Base-by-base conservation (phyloP, 1,284 basidiomycete genomes). In the Amylostereum chailletii region DNA sequence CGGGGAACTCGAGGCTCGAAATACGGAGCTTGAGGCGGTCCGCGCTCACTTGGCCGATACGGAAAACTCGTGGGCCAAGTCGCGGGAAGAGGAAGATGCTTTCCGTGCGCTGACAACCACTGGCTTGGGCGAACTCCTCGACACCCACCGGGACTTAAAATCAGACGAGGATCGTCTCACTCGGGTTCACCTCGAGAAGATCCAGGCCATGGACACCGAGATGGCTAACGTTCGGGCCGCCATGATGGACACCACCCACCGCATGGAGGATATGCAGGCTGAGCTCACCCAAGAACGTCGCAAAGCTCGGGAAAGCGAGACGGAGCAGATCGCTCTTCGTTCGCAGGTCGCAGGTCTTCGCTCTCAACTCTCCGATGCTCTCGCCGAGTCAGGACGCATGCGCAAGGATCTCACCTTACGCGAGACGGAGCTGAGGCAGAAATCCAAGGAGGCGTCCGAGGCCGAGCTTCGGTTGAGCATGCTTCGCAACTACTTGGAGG, bases 21-120 rank as follows among this genome's bases (percentile, higher is more conserved):
- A 75, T 1, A 70, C 77, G 1, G 92, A 94, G 63, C 76, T 81
- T 5, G 90, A 93, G 53, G 65, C 76, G n/a, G 73, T 83, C 1
- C 75, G 78, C 40, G 66, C 71, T 7, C 75, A 83, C 48, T 68
- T 90, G 42, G 71, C 75, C 27, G 89, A 94, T 53, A 81, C 85
- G 10, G 90, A 94, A 64, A 88, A 86, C 58, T 79, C 86, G 7
- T 94, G 90, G 86, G 79, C 88, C 32, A 88, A 88, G 63, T 90
- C 90, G 38, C 80, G 91, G 7, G 90, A 94, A 65, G 93, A 96
- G 69, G 89, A 90, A 3, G 90, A 93, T 62, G 81, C 83, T 2
- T 81, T 93, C 64, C 76, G 91, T 45, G 83, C 83, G 6, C 71
- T 94, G 42, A 94, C 91, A 2, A 91, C 89, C 0, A 84, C 86